Percentiles rank a stretch among this genome's conserved stretches.
These are phyloP conservation scores for Candida pseudoviswanathii DNA, from an alignment of 1,139 yeast genomes.

Conservation along the genomic window DNA sequence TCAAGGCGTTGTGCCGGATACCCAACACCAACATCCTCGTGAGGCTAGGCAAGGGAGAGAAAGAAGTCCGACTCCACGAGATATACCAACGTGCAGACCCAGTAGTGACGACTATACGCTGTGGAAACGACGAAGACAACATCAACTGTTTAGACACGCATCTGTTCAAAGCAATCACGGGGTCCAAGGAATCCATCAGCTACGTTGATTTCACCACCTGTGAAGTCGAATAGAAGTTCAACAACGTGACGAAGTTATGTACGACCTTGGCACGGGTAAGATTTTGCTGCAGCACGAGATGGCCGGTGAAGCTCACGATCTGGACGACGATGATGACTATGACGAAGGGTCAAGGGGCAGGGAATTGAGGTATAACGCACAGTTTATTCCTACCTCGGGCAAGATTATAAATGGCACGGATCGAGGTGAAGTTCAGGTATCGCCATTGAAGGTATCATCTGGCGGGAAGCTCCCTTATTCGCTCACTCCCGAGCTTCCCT, in stretches of 20 bases:
- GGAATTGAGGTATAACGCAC: background rate
- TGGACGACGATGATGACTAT: background rate
- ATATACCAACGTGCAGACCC: too few relatives aligned
- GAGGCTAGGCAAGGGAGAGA: too few relatives aligned
- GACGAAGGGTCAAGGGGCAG: background rate
- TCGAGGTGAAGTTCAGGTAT: conserved; percentile 15
- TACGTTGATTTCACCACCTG: background rate
- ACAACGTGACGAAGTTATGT: conserved; percentile 3
- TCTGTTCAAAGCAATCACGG: conserved; percentile 1
- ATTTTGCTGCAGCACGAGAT: background rate
- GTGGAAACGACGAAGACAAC: background rate
- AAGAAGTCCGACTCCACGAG: too few relatives aligned
- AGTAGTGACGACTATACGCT: too few relatives aligned
- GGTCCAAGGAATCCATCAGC: background rate
- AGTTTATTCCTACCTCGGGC: background rate
- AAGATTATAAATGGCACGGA: conserved; percentile 20
- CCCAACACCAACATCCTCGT: too few relatives aligned
- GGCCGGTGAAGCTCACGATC: background rate
- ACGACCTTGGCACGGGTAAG: background rate
- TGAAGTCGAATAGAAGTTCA: background rate
- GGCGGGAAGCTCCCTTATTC: background rate
- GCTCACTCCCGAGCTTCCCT: background rate
- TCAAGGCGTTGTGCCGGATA: too few relatives aligned
- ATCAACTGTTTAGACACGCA: background rate
- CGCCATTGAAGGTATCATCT: conserved; percentile 4